Percentiles rank a stretch among this genome's conserved stretches.
Evolutionary conservation across 2,329 filamentous ascomycete genomes (phyloP).

Genomic region (Aspergillus tamarii): DNA sequence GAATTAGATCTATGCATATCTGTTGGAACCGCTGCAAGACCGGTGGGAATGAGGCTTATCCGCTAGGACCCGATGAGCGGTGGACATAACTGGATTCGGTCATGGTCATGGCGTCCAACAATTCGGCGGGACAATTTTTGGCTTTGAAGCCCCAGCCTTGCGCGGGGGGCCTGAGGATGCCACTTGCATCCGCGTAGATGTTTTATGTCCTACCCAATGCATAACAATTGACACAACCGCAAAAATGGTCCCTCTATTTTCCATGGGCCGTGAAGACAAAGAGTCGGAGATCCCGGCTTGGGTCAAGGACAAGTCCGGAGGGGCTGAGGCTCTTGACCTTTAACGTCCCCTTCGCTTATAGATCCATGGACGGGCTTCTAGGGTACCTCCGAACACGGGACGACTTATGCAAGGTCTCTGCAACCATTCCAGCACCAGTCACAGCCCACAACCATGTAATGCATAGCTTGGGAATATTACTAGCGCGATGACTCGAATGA

Average conservation of each 20-base stretch:
- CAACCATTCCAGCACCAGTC: neutral
- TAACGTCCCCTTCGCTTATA: neutral
- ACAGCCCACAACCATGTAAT: neutral
- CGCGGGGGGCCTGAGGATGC: neutral
- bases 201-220: neutral
- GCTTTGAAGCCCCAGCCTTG: neutral
- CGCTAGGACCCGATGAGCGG: neutral
- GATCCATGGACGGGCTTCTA: neutral
- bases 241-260: neutral
- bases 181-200: neutral
- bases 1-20: neutral
- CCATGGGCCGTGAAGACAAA: neutral
- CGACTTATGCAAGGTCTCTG: neutral
- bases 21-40: neutral
- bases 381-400: neutral
- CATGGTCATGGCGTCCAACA: neutral
- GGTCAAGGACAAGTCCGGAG: neutral
- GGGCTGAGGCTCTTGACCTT: slow-evolving; percentile 1
- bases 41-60: slow-evolving; percentile 7
- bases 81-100: neutral
- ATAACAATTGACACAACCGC: neutral
- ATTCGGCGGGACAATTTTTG: neutral
- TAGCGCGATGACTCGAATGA: neutral
- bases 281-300: neutral
- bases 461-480: no score